These are phyloP conservation scores for Leishmania arabica DNA, from an alignment of 208 protist species.

Conservation along the genomic window DNA sequence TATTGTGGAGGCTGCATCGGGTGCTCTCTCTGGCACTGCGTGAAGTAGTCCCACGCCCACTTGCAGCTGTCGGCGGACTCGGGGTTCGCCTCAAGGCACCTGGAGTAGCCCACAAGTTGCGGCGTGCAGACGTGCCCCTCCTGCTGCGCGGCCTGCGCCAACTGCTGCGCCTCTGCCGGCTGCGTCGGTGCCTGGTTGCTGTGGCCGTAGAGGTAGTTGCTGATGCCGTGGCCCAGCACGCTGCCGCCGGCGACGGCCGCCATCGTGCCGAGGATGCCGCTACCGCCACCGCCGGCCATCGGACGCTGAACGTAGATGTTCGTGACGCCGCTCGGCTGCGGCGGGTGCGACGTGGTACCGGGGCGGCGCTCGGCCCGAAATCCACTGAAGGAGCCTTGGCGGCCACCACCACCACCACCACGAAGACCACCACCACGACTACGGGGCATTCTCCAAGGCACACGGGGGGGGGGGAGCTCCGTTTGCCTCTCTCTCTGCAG, in stretches of 20 bases:
- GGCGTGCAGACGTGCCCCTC: constrained; percentile 63
- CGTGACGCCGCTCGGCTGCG: constrained; percentile 54
- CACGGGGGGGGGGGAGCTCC: neutral
- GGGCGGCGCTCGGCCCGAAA: neutral
- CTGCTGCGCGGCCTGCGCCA: constrained; percentile 62
- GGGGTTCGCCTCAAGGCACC: constrained; percentile 81
- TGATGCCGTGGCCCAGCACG: constrained; percentile 87
- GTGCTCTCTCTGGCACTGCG: constrained; percentile 69
- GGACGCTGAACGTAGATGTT: constrained; percentile 79
- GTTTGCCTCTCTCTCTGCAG: neutral
- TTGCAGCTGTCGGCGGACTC: constrained; percentile 68
- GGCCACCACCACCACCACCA: neutral
- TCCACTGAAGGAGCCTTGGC: neutral
- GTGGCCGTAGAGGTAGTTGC: constrained; percentile 82
- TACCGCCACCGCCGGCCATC: constrained; percentile 47
- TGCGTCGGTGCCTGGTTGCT: constrained; percentile 70
- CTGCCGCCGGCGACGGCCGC: constrained; percentile 81
- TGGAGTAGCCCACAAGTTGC: constrained; percentile 78
- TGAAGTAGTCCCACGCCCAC: constrained; percentile 91
- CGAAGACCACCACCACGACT: neutral
- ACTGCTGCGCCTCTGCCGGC: constrained; percentile 82
- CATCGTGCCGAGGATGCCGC: constrained; percentile 83
- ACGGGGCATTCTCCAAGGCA: neutral
- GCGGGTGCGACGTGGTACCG: constrained; percentile 15
- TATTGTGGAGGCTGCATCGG: constrained; percentile 9